Conservation (phyloP, 805 yeast species). For the Spathaspora boniae region DNA sequence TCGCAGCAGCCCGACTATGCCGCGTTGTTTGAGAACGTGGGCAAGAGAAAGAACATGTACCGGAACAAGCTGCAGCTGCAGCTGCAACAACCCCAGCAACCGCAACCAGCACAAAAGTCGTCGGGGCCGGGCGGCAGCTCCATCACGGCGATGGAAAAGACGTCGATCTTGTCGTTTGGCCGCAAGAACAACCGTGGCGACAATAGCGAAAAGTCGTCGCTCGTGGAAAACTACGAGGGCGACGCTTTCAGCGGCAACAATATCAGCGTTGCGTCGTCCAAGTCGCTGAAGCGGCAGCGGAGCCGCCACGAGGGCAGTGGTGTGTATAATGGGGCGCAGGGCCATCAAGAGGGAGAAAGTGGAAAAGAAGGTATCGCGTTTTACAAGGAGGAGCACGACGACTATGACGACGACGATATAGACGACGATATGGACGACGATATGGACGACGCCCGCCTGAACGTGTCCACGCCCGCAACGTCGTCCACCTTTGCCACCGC, state of each 20-base stretch:
- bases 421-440: background rate
- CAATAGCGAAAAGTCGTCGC: conserved; percentile 8
- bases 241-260: conserved; percentile 8
- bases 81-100: background rate
- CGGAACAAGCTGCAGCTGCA: conserved; percentile 26
- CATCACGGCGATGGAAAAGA: conserved; percentile 14
- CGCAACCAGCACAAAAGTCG: no score
- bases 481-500: conserved; percentile 28
- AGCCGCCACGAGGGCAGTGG: no score
- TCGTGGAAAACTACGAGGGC: conserved; percentile 3
- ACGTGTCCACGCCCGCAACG: conserved; percentile 3
- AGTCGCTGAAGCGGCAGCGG: no score
- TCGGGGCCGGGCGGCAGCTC: no score
- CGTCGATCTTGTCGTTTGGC: conserved; percentile 11
- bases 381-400: background rate
- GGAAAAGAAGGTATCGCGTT: no score
- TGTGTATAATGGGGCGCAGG: no score
- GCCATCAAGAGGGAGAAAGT: no score
- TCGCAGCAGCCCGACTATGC: conserved; percentile 38
- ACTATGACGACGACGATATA: conserved; percentile 3
- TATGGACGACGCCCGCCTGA: conserved; percentile 3
- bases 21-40: conserved; percentile 41
- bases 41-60: conserved; percentile 32
- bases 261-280: conserved; percentile 12
- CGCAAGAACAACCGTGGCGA: conserved; percentile 4